phyloP scores from a whole-genome alignment of 2,329 filamentous ascomycete species.

The Rhynchosporium agropyri region DNA sequence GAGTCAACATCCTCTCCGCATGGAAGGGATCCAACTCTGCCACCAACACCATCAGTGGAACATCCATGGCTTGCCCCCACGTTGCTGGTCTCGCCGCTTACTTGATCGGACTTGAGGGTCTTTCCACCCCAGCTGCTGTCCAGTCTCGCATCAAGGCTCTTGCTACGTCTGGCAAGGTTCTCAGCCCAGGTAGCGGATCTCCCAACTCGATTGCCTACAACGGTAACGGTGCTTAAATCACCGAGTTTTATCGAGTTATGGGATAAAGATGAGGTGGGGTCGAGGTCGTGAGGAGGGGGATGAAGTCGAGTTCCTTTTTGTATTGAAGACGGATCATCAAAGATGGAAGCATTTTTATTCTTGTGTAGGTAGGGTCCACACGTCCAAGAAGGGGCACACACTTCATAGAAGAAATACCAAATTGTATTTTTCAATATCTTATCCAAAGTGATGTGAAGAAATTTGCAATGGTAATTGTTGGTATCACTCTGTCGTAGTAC shows the following conservation, averaged over 20 bases:
- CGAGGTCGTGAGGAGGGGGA: not conserved
- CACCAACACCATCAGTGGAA: conserved; percentile 58
- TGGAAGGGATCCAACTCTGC: conserved; percentile 49
- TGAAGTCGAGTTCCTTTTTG: not conserved
- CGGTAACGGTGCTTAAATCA: conserved; percentile 45
- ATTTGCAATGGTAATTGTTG: too few species aligned
- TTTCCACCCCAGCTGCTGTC: conserved; percentile 51
- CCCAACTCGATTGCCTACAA: conserved; percentile 60
- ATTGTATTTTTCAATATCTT: not conserved
- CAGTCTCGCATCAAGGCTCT: conserved; percentile 48
- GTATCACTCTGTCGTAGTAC: too few species aligned
- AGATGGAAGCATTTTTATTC: not conserved
- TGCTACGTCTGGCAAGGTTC: conserved; percentile 47
- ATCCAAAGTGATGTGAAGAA: not conserved
- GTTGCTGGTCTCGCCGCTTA: conserved; percentile 64
- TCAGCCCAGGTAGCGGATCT: conserved; percentile 47
- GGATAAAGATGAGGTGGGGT: not conserved
- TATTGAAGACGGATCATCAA: conserved; percentile 8
- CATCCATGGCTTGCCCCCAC: conserved; percentile 62
- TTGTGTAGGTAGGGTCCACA: conserved; percentile 8
- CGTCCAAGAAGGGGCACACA: conserved; percentile 3
- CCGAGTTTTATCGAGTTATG: not conserved
- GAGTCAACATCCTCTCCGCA: conserved; percentile 50
- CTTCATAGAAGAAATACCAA: conserved; percentile 8
- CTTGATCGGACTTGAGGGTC: conserved; percentile 51